These are phyloP conservation scores for Arthrobotrys sphaeroides DNA, from an alignment of 2,329 filamentous ascomycete genomes.

Conservation along the genomic window DNA sequence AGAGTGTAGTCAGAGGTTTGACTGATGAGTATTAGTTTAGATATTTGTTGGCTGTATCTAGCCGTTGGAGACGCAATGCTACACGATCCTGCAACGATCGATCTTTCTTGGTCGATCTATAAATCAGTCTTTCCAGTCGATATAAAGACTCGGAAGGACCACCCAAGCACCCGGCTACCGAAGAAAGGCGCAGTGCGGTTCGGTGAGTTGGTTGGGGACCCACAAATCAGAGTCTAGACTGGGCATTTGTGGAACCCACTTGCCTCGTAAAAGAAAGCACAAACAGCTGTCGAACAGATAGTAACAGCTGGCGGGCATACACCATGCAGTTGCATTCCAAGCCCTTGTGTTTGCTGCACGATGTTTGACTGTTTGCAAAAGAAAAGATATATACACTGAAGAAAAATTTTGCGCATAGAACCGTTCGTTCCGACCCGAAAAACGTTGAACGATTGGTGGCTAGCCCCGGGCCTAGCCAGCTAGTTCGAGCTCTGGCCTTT, in stretches of 20 bases:
- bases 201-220: conserved; percentile 31
- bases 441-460: conserved; percentile 43
- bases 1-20: conserved; percentile 9
- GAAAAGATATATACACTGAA: conserved; percentile 20
- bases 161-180: conserved; percentile 12
- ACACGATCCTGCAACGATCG: conserved; percentile 19
- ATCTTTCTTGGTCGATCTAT: conserved; percentile 1
- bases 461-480: conserved; percentile 1
- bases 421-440: conserved; percentile 53
- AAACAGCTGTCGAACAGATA: conserved; percentile 32
- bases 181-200: background rate
- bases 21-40: conserved; percentile 10
- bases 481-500: conserved; percentile 1
- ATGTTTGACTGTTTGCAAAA: conserved; percentile 36
- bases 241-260: conserved; percentile 32
- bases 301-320: conserved; percentile 39
- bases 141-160: conserved; percentile 6
- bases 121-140: conserved; percentile 7
- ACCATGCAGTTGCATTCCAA: conserved; percentile 35
- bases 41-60: conserved; percentile 16
- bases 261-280: conserved; percentile 7
- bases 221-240: conserved; percentile 46
- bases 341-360: conserved; percentile 41
- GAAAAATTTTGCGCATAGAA: conserved; percentile 24
- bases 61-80: conserved; percentile 20